These are phyloP conservation scores for Hyphodiscus sp. DNA, from an alignment of 2,329 filamentous ascomycete species.

Conservation along the genomic window DNA sequence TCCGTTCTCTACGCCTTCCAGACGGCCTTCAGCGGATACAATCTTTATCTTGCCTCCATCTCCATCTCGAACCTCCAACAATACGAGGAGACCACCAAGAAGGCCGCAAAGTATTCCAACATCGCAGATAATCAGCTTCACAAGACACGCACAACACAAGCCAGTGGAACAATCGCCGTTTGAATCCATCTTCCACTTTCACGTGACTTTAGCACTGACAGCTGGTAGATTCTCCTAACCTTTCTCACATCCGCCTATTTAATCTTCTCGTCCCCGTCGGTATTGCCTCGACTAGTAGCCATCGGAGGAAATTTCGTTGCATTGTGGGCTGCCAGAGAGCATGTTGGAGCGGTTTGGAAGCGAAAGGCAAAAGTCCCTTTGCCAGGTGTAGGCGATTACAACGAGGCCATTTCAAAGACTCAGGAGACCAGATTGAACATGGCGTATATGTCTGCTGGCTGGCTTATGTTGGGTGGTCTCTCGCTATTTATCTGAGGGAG, in stretches of 20 bases:
- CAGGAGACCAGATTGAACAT: slow-evolving; percentile 22
- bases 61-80: slow-evolving; percentile 36
- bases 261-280: too few relatives aligned
- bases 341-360: slow-evolving; percentile 20
- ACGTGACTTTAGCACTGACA: not conserved
- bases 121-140: slow-evolving; percentile 34
- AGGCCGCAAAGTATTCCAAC: slow-evolving; percentile 36
- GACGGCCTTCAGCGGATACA: slow-evolving; percentile 33
- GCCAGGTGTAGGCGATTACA: slow-evolving; percentile 20
- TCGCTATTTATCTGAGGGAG: not conserved
- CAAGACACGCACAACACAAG: slow-evolving; percentile 37
- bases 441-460: slow-evolving; percentile 17
- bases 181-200: not conserved
- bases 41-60: slow-evolving; percentile 33
- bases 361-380: slow-evolving; percentile 18
- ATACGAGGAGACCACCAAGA: slow-evolving; percentile 37
- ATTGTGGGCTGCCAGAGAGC: slow-evolving; percentile 1
- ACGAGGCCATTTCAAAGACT: slow-evolving; percentile 19
- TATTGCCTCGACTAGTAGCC: too few relatives aligned
- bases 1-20: slow-evolving; percentile 32
- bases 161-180: slow-evolving; percentile 4
- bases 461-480: slow-evolving; percentile 7
- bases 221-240: not conserved
- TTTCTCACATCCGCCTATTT: too few relatives aligned
- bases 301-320: too few relatives aligned